phyloP scores from a whole-genome alignment of 2,329 filamentous ascomycete genomes.

The Claviceps sp. region DNA sequence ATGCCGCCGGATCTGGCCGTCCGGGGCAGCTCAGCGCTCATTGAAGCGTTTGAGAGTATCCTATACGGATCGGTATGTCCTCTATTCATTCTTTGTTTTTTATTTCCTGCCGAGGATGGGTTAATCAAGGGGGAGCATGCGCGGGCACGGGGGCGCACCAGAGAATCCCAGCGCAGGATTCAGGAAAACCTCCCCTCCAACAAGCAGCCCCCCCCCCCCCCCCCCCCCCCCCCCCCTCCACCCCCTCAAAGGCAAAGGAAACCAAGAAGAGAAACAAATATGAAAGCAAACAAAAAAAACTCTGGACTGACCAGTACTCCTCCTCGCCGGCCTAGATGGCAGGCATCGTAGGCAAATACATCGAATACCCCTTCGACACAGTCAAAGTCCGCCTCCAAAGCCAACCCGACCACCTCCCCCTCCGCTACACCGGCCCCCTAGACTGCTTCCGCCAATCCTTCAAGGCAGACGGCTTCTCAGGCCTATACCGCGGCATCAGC shows the following conservation, averaged over 20 bases:
- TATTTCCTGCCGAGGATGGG: background rate
- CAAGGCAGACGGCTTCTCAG: conserved; percentile 60
- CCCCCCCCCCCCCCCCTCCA: too few relatives aligned
- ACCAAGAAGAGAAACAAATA: too few relatives aligned
- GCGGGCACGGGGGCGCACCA: too few relatives aligned
- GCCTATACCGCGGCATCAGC: conserved; percentile 84
- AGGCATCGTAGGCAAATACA: conserved; percentile 83
- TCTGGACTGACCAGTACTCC: background rate
- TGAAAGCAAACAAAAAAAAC: too few relatives aligned
- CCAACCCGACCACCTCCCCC: conserved; percentile 73
- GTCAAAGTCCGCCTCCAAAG: conserved; percentile 95
- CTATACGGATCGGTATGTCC: conserved; percentile 68
- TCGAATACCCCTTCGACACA: conserved; percentile 98
- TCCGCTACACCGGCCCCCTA: conserved; percentile 71
- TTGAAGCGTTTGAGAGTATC: conserved; percentile 73
- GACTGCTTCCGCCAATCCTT: conserved; percentile 90
- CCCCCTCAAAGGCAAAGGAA: too few relatives aligned
- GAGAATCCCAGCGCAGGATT: too few relatives aligned
- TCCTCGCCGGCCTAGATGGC: conserved; percentile 40
- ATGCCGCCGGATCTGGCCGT: conserved; percentile 15
- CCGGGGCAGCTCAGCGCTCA: conserved; percentile 26
- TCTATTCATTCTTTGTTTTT: background rate
- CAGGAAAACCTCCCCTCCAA: too few relatives aligned
- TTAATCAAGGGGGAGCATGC: too few relatives aligned
- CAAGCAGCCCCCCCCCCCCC: too few relatives aligned